Conservation (phyloP, 2,329 filamentous ascomycete species). For the Colletotrichum acutatum region DNA sequence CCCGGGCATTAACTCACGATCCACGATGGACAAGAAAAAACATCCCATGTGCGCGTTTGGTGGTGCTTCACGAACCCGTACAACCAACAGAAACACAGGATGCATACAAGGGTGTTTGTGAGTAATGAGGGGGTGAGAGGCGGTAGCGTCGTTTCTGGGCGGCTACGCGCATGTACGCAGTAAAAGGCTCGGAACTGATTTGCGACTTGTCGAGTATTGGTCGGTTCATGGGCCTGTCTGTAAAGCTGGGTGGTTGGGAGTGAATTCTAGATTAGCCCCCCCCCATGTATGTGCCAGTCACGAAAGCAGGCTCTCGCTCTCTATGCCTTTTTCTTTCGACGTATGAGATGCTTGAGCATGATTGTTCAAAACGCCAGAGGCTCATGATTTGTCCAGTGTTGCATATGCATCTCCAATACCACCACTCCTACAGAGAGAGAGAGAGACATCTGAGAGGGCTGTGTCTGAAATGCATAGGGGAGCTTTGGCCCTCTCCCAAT, state of each 20-base stretch:
- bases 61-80: neutral
- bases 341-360: neutral
- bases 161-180: constrained; percentile 12
- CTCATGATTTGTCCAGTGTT: neutral
- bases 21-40: neutral
- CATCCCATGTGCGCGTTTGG: neutral
- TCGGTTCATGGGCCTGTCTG: neutral
- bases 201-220: constrained; percentile 6
- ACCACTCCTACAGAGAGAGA: neutral
- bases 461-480: neutral
- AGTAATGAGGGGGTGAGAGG: neutral
- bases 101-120: neutral
- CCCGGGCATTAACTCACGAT: neutral
- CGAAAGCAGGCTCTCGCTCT: neutral
- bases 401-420: neutral
- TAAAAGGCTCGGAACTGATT: neutral
- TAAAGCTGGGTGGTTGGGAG: neutral
- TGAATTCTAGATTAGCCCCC: neutral
- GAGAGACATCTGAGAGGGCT: neutral
- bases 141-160: constrained; percentile 15
- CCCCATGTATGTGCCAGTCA: neutral
- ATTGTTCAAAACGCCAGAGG: neutral
- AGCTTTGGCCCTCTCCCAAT: neutral
- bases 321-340: neutral
- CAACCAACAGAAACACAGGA: neutral